Base-by-base conservation (phyloP, 2,329 filamentous ascomycete genomes). In the Ceratocystis destructans region DNA sequence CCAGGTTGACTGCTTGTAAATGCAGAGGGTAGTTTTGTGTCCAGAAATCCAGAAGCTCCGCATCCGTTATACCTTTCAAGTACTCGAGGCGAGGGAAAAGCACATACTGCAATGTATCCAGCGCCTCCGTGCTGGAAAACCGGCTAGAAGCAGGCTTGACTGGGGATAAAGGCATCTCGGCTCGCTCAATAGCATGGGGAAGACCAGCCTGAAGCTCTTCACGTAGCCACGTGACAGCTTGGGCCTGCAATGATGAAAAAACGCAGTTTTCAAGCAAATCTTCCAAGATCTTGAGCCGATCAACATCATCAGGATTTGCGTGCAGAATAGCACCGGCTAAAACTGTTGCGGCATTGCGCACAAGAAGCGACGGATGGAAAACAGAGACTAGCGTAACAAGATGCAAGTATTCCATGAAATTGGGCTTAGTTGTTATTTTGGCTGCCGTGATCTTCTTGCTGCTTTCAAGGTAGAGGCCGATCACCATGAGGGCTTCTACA, bases 211-310 rank as follows among this genome's bases (percentile, higher is more conserved):
- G 77, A 17, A 87, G 75, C 71, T 87, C 85, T 70, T 87, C 84
- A 65, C 83, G 80, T 44, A 87, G 74, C 85, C 85, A 87, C 3
- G 79, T 79, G 3, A 87, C 79, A 0, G 84, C 84, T 53, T 82
- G 83, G 7, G 82, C 84, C 72, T 86, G 85, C 46, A 87, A 76
- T 0, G 80, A 78, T 1, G 83, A 78, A 70, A 84, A 87, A 70
- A 83, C 79, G 76, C 84, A 87, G 72, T 86, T 84, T 73, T 87
- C 83, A 12, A 87, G 74, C 12, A 87, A 77, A 71, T 87, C 85
- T 64, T 84, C 81, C 7, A 88, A 78, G 69, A 87, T 87, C 33
- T 79, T 77, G 17, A 87, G 75, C 4, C 84, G 79, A 71, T 82
- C 79, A 2, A 80, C 78, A 68, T 84, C 82, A 31, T 83, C 79